Base-by-base conservation (phyloP, 257 asterid genomes). In the Capsicum chinense region DNA sequence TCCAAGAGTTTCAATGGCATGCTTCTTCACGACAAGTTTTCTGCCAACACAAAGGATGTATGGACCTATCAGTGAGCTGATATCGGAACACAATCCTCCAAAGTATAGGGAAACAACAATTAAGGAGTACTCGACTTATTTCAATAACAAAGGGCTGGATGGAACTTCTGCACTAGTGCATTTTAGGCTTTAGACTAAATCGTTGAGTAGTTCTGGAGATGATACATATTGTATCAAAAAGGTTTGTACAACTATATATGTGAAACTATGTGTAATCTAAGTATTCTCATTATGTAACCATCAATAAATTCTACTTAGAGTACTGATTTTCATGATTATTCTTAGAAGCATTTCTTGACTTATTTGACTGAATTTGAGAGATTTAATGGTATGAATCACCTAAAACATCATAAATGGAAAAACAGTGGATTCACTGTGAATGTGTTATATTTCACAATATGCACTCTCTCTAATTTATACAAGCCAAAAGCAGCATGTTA, bases 1-100 rank as follows among this genome's bases (percentile, higher is more conserved):
- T 9, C 85, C 85, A 54, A 87, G 89, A 57, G 37, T 84, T 66
- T 84, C 89, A 0, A 58, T 81, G 63, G 89, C 87, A n/a, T 84
- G 85, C 79, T 87, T 84, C 85, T 84, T 84, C 60, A 84, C 59
- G 54, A 84, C 89, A 47, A 74, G 79, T 44, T 56, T 84, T 80
- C 15, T 81, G 12, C 84, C 87, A 47, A 79, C 79, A 16, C 19
- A 82, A 17, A 87, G 63, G 69, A 14, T 81, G 39, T 87, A 84
- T 81, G 89, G 87, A 17, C 89, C 87, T 1, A 87, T 84, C 2
- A 66, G 56, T 26, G 33, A 26, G 33, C 2, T 26, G 33, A 26
- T 26, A 26, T 26, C 33, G 33, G 33, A 26, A 26, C 87, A 87
- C 0, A 84, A 87, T 84, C 87, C 89, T 33, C 87, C 82, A 9